Conservation (phyloP, 2,329 filamentous ascomycete genomes). For the Ceratocystis alfenasii region DNA sequence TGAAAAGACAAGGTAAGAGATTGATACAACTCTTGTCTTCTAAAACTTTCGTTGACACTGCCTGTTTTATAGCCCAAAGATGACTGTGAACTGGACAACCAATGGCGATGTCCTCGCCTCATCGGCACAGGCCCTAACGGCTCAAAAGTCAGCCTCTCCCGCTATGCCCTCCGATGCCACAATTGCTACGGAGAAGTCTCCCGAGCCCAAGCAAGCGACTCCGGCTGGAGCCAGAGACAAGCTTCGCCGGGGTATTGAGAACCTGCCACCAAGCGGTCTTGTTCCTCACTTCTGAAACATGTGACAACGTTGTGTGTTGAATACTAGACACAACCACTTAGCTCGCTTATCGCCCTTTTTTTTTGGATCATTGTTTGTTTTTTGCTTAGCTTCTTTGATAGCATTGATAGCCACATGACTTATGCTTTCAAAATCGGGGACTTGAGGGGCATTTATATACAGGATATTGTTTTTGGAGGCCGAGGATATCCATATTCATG, state of each 20-base stretch:
- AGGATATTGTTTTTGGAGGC: slow-evolving; percentile 3
- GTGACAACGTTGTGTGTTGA: background rate
- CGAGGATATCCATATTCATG: background rate
- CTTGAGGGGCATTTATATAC: background rate
- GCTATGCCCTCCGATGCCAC: slow-evolving; percentile 13
- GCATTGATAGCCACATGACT: background rate
- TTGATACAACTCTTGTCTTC: background rate
- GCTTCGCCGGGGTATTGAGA: slow-evolving; percentile 21
- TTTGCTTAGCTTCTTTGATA: background rate
- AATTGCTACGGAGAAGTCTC: slow-evolving; percentile 14
- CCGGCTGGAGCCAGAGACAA: slow-evolving; percentile 17
- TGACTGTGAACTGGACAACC: slow-evolving; percentile 16
- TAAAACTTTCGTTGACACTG: background rate
- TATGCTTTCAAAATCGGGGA: background rate
- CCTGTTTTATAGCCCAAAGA: slow-evolving; percentile 14
- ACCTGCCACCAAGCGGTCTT: slow-evolving; percentile 17
- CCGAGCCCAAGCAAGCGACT: slow-evolving; percentile 19
- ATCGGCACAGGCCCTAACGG: slow-evolving; percentile 4
- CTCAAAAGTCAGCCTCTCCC: slow-evolving; percentile 18
- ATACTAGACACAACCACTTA: background rate
- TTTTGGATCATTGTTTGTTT: slow-evolving; percentile 2
- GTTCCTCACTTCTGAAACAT: slow-evolving; percentile 2
- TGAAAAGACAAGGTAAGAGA: slow-evolving; percentile 14
- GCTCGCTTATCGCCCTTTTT: background rate
- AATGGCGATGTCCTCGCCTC: slow-evolving; percentile 7